Percentiles rank a stretch among this genome's conserved stretches.
Conservation (phyloP, 208 protist genomes). For the Trypanosoma cruzi region DNA sequence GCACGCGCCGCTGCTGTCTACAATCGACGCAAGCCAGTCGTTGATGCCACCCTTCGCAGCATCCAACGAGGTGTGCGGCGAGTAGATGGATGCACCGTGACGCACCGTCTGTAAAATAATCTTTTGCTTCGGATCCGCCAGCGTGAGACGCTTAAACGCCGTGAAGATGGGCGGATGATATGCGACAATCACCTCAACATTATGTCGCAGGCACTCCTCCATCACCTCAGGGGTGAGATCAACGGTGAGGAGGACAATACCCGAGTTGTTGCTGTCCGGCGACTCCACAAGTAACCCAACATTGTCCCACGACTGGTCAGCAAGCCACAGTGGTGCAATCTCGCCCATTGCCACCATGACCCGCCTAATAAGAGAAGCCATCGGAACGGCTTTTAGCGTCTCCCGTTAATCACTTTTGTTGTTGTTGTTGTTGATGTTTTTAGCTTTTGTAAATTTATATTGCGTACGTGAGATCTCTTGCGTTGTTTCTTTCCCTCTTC, state of each 20-base stretch:
- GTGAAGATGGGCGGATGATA: slow-evolving; percentile 94
- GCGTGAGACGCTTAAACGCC: slow-evolving; percentile 79
- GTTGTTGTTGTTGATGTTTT: too few relatives aligned
- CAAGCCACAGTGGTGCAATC: slow-evolving; percentile 86
- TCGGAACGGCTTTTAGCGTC: not conserved
- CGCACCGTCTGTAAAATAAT: slow-evolving; percentile 67
- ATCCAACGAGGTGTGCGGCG: slow-evolving; percentile 93
- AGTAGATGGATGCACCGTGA: slow-evolving; percentile 90
- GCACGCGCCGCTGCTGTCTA: slow-evolving; percentile 26
- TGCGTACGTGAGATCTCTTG: not conserved
- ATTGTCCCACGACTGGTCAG: slow-evolving; percentile 94
- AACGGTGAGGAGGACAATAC: slow-evolving; percentile 85
- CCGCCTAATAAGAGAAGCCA: slow-evolving; percentile 42
- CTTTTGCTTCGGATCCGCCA: slow-evolving; percentile 67
- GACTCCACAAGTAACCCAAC: slow-evolving; percentile 94
- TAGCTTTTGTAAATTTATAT: not conserved
- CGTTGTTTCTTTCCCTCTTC: too few relatives aligned
- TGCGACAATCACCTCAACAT: slow-evolving; percentile 80
- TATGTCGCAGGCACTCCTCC: slow-evolving; percentile 76
- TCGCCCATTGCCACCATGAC: slow-evolving; percentile 72
- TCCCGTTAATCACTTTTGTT: not conserved
- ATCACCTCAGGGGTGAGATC: slow-evolving; percentile 92
- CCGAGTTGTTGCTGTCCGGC: slow-evolving; percentile 44
- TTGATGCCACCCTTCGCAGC: slow-evolving; percentile 85
- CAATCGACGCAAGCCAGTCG: slow-evolving; percentile 89